Conservation (phyloP, 108 stramenopile species). For the Fragilaria radians region DNA sequence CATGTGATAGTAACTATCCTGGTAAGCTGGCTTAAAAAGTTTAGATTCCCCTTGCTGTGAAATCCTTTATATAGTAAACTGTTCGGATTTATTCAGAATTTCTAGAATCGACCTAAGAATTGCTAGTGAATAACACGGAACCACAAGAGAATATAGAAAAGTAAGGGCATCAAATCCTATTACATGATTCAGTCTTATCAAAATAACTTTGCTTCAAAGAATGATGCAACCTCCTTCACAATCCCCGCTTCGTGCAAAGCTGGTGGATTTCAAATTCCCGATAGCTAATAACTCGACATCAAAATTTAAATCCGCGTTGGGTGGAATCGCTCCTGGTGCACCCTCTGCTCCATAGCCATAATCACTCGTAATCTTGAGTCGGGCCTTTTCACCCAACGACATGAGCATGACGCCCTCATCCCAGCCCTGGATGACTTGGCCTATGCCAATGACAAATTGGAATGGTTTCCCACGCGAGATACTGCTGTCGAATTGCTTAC, state of each 20-base stretch:
- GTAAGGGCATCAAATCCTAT: too few species aligned
- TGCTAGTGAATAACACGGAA: too few species aligned
- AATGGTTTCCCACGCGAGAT: constrained; percentile 71
- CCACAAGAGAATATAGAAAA: too few species aligned
- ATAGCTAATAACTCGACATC: constrained; percentile 66
- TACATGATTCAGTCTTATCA: too few species aligned
- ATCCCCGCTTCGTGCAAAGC: too few species aligned
- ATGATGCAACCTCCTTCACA: too few species aligned
- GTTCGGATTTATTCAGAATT: too few species aligned
- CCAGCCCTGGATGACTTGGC: constrained; percentile 46
- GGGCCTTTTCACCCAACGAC: constrained; percentile 72
- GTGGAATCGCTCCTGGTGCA: constrained; percentile 85
- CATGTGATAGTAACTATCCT: constrained; percentile 3
- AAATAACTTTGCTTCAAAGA: too few species aligned
- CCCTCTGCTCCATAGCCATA: constrained; percentile 83
- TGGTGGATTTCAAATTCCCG: background rate
- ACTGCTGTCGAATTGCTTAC: constrained; percentile 78
- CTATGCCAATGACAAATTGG: constrained; percentile 42
- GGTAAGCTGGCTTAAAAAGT: too few species aligned
- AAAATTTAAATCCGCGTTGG: constrained; percentile 76
- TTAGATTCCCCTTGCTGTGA: too few species aligned
- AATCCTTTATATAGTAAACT: too few species aligned
- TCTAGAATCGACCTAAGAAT: too few species aligned
- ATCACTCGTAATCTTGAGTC: constrained; percentile 65
- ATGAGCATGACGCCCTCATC: constrained; percentile 49